phyloP scores from a whole-genome alignment of 192 early-diverging fungal species.

The Entomortierella lignicola region DNA sequence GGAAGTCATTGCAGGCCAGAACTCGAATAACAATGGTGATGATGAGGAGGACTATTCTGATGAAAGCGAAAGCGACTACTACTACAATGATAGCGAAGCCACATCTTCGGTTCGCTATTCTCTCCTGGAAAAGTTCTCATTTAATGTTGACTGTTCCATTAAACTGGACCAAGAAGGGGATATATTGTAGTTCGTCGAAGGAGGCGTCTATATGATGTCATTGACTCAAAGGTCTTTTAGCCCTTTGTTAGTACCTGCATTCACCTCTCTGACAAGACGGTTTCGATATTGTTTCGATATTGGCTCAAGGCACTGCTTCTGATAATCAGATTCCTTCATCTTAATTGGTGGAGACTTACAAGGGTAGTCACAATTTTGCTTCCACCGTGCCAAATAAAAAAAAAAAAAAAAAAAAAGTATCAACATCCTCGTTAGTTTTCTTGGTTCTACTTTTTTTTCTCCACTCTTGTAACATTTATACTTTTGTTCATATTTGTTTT shows the following conservation, averaged over 20 bases:
- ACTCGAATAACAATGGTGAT: neutral
- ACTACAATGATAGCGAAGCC: neutral
- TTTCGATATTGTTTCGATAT: too few species aligned
- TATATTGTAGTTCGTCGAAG: too few species aligned
- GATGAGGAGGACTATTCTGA: constrained; percentile 1
- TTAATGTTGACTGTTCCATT: neutral
- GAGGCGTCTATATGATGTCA: too few species aligned
- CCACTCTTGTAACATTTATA: neutral
- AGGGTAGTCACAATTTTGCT: neutral
- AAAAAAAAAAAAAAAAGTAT: constrained; percentile 6
- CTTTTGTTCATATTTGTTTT: neutral
- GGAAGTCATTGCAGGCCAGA: neutral
- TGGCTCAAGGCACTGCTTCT: too few species aligned
- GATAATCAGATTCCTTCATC: too few species aligned
- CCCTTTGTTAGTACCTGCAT: too few species aligned
- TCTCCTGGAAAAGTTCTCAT: neutral
- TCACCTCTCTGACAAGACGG: too few species aligned
- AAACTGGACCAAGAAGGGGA: too few species aligned
- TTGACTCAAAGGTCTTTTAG: too few species aligned
- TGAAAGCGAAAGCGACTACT: neutral
- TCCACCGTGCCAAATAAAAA: neutral
- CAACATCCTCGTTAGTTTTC: too few species aligned
- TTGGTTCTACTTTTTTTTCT: neutral
- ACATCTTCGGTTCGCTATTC: neutral
- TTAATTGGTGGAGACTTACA: too few species aligned